A percentile compares a stretch with the other conserved stretches of the same genome.
These are phyloP conservation scores for Hygrocybe coccinea DNA, from an alignment of 768 basidiomycete species.

Conservation along the genomic window DNA sequence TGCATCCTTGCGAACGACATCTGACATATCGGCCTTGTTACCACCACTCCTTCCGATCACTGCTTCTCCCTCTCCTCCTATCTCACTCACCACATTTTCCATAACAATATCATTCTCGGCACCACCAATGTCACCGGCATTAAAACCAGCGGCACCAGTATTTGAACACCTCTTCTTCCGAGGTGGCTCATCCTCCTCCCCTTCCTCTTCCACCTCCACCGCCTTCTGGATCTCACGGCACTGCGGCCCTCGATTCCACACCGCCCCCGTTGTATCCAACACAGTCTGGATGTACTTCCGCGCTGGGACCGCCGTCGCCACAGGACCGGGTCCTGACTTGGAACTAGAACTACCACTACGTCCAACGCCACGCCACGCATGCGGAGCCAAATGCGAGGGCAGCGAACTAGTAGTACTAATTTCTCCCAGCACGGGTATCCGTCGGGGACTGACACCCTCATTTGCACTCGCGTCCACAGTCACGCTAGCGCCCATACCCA, in stretches of 20 bases:
- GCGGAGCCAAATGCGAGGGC: neutral
- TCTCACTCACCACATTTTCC: constrained; percentile 1
- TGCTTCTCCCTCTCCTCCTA: constrained; percentile 6
- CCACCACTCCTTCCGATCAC: constrained; percentile 9
- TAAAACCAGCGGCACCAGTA: too few relatives aligned
- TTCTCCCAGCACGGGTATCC: too few relatives aligned
- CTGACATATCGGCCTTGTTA: too few relatives aligned
- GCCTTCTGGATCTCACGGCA: neutral
- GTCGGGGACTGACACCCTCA: too few relatives aligned
- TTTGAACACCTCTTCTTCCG: constrained; percentile 36
- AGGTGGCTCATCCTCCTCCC: constrained; percentile 19
- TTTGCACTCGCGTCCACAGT: too few relatives aligned
- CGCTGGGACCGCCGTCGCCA: neutral
- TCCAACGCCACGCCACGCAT: neutral
- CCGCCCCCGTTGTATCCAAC: constrained; percentile 47
- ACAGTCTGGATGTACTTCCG: constrained; percentile 27
- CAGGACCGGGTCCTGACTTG: neutral
- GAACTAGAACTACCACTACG: neutral
- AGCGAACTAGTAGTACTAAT: too few relatives aligned
- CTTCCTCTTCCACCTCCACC: constrained; percentile 9
- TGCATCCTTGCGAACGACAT: neutral
- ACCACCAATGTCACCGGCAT: neutral
- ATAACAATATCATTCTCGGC: neutral
- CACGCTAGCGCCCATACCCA: too few relatives aligned
- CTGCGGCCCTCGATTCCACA: constrained; percentile 31